Base-by-base conservation (phyloP, 2,329 filamentous ascomycete species). In the Colletotrichum acutatum region DNA sequence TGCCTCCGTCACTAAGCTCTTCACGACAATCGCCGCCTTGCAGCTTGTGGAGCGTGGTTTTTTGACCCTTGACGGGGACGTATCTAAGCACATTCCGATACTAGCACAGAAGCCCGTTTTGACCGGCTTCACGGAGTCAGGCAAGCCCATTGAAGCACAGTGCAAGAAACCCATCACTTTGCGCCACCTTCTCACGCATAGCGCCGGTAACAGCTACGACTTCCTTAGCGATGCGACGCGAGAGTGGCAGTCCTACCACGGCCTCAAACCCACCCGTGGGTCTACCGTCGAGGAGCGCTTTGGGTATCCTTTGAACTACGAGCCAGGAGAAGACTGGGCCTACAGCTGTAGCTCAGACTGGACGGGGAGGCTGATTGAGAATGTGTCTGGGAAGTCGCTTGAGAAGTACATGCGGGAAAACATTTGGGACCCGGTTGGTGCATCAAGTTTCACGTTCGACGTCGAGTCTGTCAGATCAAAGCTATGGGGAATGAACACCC, bases 1-100 rank as follows among this genome's bases (percentile, higher is more conserved):
- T 0, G 82, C 82, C 3, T 85, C 82, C 4, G 80, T 78, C 3
- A 83, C 80, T 30, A 86, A 86, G 72, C 78, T 91, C 3, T 74
- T 89, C 66, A 84, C 88, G 2, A 84, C 84, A 1, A 84, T 91
- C 64, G 85, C 88, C 2, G 84, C 84, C 1, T 76, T 91, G n/a
- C 87, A 90, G 70, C 85, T 86, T 58, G 87, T 90, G 2, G 88
- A 91, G 46, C 82, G 86, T 7, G 87, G 87, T 0, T 78, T 86
- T 0, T 76, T 90, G 0, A 77, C 77, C 1, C 80, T 90, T 0
- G 83, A 85, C 9, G 84, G 83, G 3, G 85, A 89, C 66, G 75
- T 90, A 0, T 80, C 82, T 0, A 49, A 75, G 0, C 61, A 88
- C 3, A 79, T 86, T 2, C 89, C 88, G 0, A 87, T 88, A 37